Evolutionary conservation across 768 basidiomycete genomes (phyloP).

Genomic region (Rhizopogon vinicolor): DNA sequence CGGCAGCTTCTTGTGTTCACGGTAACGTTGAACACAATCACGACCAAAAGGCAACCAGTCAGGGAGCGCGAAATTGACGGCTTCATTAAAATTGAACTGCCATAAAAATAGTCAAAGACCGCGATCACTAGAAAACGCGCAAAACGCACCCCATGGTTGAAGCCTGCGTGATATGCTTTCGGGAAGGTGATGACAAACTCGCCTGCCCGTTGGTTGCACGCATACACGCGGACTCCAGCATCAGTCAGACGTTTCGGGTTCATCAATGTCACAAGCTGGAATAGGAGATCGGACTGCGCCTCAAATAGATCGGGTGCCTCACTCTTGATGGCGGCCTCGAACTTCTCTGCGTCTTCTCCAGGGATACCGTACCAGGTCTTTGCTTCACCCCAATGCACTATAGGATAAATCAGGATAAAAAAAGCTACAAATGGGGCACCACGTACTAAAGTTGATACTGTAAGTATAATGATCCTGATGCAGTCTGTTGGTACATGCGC

Average conservation of each 20-base stretch:
- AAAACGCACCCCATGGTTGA: conserved; percentile 90
- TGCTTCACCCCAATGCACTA: conserved; percentile 99
- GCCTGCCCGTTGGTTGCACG: conserved; percentile 94
- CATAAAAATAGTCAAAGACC: conserved; percentile 9
- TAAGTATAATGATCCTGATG: conserved; percentile 94
- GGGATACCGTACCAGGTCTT: conserved; percentile 99
- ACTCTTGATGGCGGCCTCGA: conserved; percentile 90
- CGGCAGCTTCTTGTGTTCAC: conserved; percentile 86
- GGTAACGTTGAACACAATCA: conserved; percentile 86
- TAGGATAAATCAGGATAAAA: conserved; percentile 12
- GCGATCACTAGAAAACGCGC: conserved; percentile 20
- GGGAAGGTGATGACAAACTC: conserved; percentile 98
- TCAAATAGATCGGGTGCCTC: conserved; percentile 98
- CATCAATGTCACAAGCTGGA: conserved; percentile 97
- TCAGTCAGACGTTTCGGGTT: conserved; percentile 83
- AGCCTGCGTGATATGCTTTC: conserved; percentile 96
- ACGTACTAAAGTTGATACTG: conserved; percentile 88
- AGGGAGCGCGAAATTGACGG: conserved; percentile 95
- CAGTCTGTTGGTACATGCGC: conserved; percentile 12
- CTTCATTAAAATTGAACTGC: conserved; percentile 98
- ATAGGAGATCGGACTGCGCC: conserved; percentile 93
- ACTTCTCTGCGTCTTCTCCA: conserved; percentile 91
- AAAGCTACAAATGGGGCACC: conserved; percentile 6
- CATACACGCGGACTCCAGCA: conserved; percentile 88
- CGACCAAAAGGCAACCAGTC: conserved; percentile 90